A percentile compares a stretch with the other conserved stretches of the same genome.
These are phyloP conservation scores for Candida andamanensis DNA, from an alignment of 805 yeast species.

Conservation along the genomic window DNA sequence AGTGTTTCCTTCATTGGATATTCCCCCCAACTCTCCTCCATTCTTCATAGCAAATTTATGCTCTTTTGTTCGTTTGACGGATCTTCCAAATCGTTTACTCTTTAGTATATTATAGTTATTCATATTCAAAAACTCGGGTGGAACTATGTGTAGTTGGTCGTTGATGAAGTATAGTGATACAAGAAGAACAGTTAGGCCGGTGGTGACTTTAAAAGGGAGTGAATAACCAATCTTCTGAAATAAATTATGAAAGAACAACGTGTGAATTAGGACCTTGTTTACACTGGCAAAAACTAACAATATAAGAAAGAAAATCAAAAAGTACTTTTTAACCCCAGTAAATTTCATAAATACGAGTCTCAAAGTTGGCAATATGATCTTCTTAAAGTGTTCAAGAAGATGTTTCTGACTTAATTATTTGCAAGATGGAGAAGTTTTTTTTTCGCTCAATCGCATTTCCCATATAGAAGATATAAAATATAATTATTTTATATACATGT, in stretches of 20 bases:
- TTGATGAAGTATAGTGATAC: constrained; percentile 2
- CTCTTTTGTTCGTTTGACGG: constrained; percentile 18
- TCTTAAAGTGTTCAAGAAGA: too few species aligned
- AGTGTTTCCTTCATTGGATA: constrained; percentile 86
- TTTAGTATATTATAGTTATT: constrained; percentile 6
- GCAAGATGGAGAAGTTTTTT: too few species aligned
- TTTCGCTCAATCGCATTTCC: too few species aligned
- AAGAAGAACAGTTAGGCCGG: constrained; percentile 5
- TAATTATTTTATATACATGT: too few species aligned
- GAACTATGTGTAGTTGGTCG: not conserved
- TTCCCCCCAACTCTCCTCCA: constrained; percentile 81
- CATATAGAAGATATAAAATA: too few species aligned
- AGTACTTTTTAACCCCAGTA: not conserved
- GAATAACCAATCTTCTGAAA: constrained; percentile 4
- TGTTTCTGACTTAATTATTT: too few species aligned
- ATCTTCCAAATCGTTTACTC: constrained; percentile 7
- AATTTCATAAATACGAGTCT: too few species aligned
- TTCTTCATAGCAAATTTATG: constrained; percentile 41
- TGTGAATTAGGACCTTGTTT: too few species aligned
- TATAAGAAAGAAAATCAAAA: constrained; percentile 2
- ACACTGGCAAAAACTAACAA: too few species aligned
- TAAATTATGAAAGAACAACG: constrained; percentile 1
- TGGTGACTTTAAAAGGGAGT: constrained; percentile 6
- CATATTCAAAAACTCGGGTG: constrained; percentile 3
- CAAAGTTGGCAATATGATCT: too few species aligned